A percentile compares a stretch with the other conserved stretches of the same genome.
Conservation (phyloP, 352 stramenopile genomes). For the Globisporangium yorkense region DNA sequence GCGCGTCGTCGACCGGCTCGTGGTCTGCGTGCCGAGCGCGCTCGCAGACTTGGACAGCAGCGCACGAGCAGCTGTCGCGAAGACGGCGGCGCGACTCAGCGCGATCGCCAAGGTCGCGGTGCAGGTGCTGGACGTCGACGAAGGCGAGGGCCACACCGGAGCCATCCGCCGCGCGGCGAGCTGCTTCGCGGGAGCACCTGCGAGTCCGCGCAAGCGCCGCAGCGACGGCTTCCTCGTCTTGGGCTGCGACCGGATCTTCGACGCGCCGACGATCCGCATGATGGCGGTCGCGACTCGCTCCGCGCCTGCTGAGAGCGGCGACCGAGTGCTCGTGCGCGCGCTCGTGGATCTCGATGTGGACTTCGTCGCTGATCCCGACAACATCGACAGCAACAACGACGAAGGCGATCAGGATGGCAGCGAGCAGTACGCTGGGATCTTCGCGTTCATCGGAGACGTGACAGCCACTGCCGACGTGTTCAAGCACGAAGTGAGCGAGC, state of each 20-base stretch:
- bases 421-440: slow-evolving; percentile 12
- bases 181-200: background rate
- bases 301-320: background rate
- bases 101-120: slow-evolving; percentile 6
- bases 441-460: slow-evolving; percentile 8
- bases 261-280: slow-evolving; percentile 21
- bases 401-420: background rate
- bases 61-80: background rate
- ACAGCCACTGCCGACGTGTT: background rate
- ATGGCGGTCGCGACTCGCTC: slow-evolving; percentile 10
- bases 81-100: slow-evolving; percentile 2
- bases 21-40: slow-evolving; percentile 9
- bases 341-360: slow-evolving; percentile 22
- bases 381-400: background rate
- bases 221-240: slow-evolving; percentile 17
- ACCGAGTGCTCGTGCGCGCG: slow-evolving; percentile 7
- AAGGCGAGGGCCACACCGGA: background rate
- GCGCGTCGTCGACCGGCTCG: slow-evolving; percentile 14
- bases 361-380: background rate
- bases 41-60: background rate
- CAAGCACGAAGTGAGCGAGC: background rate
- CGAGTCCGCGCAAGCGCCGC: background rate
- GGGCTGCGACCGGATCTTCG: slow-evolving; percentile 13
- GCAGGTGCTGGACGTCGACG: slow-evolving; percentile 6
- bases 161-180: background rate